Base-by-base conservation (phyloP, 1,284 basidiomycete genomes). In the Phellinidium pouzarii region DNA sequence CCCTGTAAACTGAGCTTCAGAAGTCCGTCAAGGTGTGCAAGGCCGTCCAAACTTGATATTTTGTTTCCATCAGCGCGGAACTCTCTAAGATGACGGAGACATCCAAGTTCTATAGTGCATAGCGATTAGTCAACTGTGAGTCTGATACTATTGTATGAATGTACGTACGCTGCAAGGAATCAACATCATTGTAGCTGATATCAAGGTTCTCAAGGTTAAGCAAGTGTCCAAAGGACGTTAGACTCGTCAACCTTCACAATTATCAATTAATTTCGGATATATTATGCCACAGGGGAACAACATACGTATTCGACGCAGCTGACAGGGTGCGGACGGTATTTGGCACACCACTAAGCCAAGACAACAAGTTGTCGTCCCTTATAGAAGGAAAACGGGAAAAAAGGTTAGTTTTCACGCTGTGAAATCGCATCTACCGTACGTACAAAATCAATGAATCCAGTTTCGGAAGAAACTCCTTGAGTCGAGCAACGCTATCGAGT, bases 401-500 rank as follows among this genome's bases (percentile, higher is more conserved):
- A n/a, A n/a, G n/a, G n/a, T n/a, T n/a, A n/a, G n/a, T n/a, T n/a
- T n/a, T n/a, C n/a, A n/a, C n/a, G n/a, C n/a, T n/a, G n/a, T n/a
- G n/a, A n/a, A n/a, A n/a, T n/a, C n/a, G n/a, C n/a, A n/a, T n/a
- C 40, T 9, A 56, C 63, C 26, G 19, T 22, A 74, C 89, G 65
- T 65, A 94, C 90, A 98, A 63, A 59, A 80, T 81, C 52, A 94
- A 72, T 55, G 84, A 77, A 62, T 94, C 91, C 26, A 99, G 74
- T 50, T 73, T 76, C 5, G 96, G 95, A 57, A 97, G 68, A 66
- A 97, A 95, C 71, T 99, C 95, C 65, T 96, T 94, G 60, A 99
- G 71, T 53, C 94, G 75, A 29, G 93, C 89, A 20, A 95, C 84
- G 61, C 92, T 94, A 62, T 98, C 94, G 44, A 95, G 70, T 44